Conservation (phyloP, 345 rosid genomes). For the Litchi chinensis region DNA sequence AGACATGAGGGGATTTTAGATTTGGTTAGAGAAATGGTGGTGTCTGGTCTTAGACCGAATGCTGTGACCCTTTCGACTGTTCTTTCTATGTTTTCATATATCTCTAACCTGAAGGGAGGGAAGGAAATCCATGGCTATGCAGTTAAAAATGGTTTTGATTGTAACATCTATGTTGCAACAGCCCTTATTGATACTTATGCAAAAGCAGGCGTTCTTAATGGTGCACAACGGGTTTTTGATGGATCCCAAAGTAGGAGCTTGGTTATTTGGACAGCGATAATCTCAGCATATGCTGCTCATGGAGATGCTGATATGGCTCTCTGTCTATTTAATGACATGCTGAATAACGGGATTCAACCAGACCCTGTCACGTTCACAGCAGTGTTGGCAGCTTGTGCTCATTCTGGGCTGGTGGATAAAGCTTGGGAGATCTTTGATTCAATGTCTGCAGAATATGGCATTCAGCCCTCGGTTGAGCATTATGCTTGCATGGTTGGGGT, state of each 20-base stretch:
- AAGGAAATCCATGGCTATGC: constrained; percentile 78
- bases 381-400: constrained; percentile 77
- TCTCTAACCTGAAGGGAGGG: constrained; percentile 67
- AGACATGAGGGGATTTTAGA: constrained; percentile 45
- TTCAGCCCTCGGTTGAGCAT: constrained; percentile 69
- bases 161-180: constrained; percentile 63
- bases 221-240: constrained; percentile 64
- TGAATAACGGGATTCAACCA: constrained; percentile 50
- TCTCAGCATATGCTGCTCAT: constrained; percentile 73
- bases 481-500: constrained; percentile 83
- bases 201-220: constrained; percentile 62
- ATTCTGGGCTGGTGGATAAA: constrained; percentile 60
- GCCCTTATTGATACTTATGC: constrained; percentile 74
- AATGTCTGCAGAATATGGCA: constrained; percentile 47
- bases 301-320: constrained; percentile 66
- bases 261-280: constrained; percentile 85
- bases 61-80: constrained; percentile 65
- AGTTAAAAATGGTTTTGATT: constrained; percentile 49
- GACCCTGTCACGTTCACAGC: constrained; percentile 76
- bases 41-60: constrained; percentile 56
- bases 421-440: constrained; percentile 59
- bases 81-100: constrained; percentile 58
- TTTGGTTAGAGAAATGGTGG: constrained; percentile 62
- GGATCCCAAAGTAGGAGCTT: constrained; percentile 54
- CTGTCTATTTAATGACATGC: constrained; percentile 60